phyloP scores from a whole-genome alignment of 2,329 filamentous ascomycete species.

The Colletotrichum incanum region DNA sequence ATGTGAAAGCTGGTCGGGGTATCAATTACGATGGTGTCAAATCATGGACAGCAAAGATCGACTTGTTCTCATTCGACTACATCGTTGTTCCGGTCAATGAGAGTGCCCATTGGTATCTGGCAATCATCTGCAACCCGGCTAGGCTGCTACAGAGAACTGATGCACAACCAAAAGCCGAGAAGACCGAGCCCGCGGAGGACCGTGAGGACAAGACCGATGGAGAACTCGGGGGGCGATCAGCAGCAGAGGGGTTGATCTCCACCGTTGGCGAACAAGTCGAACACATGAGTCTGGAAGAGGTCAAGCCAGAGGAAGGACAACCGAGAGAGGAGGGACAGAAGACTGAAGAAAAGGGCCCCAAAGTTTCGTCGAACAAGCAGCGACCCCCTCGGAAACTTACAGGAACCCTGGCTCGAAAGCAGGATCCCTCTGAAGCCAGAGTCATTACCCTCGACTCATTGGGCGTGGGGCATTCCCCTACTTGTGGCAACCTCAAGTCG shows the following conservation, averaged over 20 bases:
- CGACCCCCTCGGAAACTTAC: slow-evolving; percentile 33
- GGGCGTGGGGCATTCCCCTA: slow-evolving; percentile 73
- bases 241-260: slow-evolving; percentile 19
- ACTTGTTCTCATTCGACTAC: slow-evolving; percentile 89
- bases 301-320: neutral
- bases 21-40: slow-evolving; percentile 91
- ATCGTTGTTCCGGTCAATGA: slow-evolving; percentile 95
- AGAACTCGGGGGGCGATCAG: neutral
- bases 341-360: neutral
- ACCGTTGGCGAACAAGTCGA: slow-evolving; percentile 24
- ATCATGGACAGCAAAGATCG: slow-evolving; percentile 88
- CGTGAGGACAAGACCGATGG: slow-evolving; percentile 20
- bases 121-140: slow-evolving; percentile 92
- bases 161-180: slow-evolving; percentile 1
- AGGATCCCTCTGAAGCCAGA: slow-evolving; percentile 70
- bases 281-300: slow-evolving; percentile 35
- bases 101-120: slow-evolving; percentile 90
- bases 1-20: slow-evolving; percentile 63
- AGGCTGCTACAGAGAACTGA: slow-evolving; percentile 65
- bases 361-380: slow-evolving; percentile 25
- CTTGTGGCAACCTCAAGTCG: slow-evolving; percentile 79
- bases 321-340: slow-evolving; percentile 29
- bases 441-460: slow-evolving; percentile 94
- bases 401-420: slow-evolving; percentile 52
- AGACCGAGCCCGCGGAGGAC: slow-evolving; percentile 12